Evolutionary conservation across 805 yeast species (phyloP).

Genomic region (Ogataea minuta): DNA sequence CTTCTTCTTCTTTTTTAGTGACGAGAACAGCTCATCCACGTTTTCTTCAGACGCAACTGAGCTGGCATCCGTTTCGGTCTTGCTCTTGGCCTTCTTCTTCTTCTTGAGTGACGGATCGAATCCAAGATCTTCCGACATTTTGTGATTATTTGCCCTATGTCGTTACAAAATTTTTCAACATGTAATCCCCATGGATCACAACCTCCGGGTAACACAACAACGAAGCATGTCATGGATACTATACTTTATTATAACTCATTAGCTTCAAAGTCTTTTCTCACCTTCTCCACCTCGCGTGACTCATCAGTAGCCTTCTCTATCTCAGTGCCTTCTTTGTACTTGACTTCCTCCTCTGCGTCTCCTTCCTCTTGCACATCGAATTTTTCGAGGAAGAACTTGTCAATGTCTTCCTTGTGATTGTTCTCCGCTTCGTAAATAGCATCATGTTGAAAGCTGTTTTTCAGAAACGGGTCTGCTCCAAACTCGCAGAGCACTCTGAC

Average conservation of each 20-base stretch:
- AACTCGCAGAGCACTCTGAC: constrained; percentile 72
- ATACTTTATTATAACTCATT: constrained; percentile 6
- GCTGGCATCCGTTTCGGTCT: constrained; percentile 33
- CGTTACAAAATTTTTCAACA: constrained; percentile 17
- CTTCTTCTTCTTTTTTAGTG: constrained; percentile 85
- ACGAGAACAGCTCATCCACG: constrained; percentile 67
- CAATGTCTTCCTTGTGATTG: constrained; percentile 71
- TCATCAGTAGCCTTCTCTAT: constrained; percentile 49
- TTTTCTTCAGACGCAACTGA: constrained; percentile 40
- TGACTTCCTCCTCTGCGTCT: constrained; percentile 31
- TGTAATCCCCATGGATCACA: not conserved
- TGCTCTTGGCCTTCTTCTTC: constrained; percentile 63
- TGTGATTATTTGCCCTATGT: constrained; percentile 1
- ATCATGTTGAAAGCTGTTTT: constrained; percentile 77
- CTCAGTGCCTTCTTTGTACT: constrained; percentile 50
- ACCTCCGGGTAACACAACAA: constrained; percentile 14
- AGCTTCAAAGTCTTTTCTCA: constrained; percentile 28
- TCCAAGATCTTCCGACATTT: constrained; percentile 47
- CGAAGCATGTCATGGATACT: constrained; percentile 4
- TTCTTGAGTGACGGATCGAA: constrained; percentile 75
- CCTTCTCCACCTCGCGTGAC: constrained; percentile 38
- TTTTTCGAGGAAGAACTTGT: constrained; percentile 69
- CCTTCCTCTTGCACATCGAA: constrained; percentile 65
- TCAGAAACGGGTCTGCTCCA: constrained; percentile 76
- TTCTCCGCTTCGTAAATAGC: constrained; percentile 86